These are phyloP conservation scores for Kurtzmaniella quercitrusa DNA, from an alignment of 1,139 yeast genomes.

Conservation along the genomic window DNA sequence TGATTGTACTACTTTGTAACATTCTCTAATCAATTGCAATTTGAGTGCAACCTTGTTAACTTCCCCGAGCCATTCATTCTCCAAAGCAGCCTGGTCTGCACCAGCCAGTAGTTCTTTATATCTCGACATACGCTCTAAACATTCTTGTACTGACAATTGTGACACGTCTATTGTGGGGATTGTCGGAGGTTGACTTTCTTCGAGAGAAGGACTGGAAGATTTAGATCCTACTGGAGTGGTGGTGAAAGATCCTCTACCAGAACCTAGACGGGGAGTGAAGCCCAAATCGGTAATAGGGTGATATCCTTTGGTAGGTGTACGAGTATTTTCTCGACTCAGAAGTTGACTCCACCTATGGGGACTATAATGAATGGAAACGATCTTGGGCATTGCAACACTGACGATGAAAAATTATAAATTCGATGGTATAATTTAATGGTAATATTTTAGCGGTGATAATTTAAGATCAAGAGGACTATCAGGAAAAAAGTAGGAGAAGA, in stretches of 20 bases:
- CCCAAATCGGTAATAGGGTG: neutral
- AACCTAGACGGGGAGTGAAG: neutral
- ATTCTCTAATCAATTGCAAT: conserved; percentile 27
- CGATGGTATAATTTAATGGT: too few relatives aligned
- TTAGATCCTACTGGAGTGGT: neutral
- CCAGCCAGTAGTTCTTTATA: conserved; percentile 2
- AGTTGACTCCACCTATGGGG: conserved; percentile 4
- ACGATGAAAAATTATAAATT: neutral
- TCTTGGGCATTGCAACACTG: conserved; percentile 4
- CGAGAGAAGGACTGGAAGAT: neutral
- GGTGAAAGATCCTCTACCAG: neutral
- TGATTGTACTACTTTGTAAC: conserved; percentile 23
- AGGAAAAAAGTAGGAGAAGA: too few relatives aligned
- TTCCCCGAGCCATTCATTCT: conserved; percentile 23
- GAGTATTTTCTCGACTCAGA: neutral
- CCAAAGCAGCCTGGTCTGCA: conserved; percentile 5
- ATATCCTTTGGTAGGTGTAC: neutral
- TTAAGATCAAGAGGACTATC: too few relatives aligned
- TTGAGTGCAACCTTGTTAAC: conserved; percentile 24
- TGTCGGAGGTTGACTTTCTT: neutral
- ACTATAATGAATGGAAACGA: conserved; percentile 5
- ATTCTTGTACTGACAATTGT: conserved; percentile 1
- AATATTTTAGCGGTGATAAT: neutral
- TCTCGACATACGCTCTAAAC: conserved; percentile 3
- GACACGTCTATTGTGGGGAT: neutral